Evolutionary conservation across 345 rosid species (phyloP), one percentile per base, ranked within the genome.

Genomic region (Nephelium lappaceum): DNA sequence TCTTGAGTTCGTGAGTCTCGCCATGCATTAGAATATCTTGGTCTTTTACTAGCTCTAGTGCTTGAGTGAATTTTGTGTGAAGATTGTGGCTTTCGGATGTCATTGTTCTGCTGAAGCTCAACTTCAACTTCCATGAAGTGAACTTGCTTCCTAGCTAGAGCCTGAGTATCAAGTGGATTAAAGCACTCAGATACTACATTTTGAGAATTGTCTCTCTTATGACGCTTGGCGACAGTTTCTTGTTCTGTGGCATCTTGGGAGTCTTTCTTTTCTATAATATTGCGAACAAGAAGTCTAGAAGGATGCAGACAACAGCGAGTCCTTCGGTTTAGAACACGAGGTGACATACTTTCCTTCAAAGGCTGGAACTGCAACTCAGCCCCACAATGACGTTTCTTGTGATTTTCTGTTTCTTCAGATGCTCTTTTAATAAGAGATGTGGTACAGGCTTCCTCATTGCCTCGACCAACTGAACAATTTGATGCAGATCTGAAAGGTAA

Each of bases 101-200:
- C 77, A 77, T 78, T 84, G 24, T 47, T 71, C 77, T 64, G 72
- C 60, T 71, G 80, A 77, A 69, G 82, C 72, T 72, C 71, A 23
- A 78, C 45, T 67, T 79, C 81, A 68, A 79, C 76, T 74, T 85
- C 85, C 60, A 88, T 79, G 74, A 86, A 88, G 74, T 45, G 74
- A 61, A 89, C 90, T 43, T 72, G 77, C 82, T 88, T 91, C 80
- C 83, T 81, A 42, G 58, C 27, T 75, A 71, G 76, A 70, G 69
- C 69, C 24, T 66, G 69, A 61, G 71, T 31, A 64, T 14, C 41
- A 49, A 6, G 23, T 27, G 72, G 51, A 74, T 71, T 43, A 47
- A 73, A 27, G 38, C 57, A 11, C 57, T 69, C 69, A 58, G 81
- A 79, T 74, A 78, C 72, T 61, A 68, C 53, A 27, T 78, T 60